Evolutionary conservation across 2,329 filamentous ascomycete genomes (phyloP).

Genomic region (Sporothrix brunneoviolacea): DNA sequence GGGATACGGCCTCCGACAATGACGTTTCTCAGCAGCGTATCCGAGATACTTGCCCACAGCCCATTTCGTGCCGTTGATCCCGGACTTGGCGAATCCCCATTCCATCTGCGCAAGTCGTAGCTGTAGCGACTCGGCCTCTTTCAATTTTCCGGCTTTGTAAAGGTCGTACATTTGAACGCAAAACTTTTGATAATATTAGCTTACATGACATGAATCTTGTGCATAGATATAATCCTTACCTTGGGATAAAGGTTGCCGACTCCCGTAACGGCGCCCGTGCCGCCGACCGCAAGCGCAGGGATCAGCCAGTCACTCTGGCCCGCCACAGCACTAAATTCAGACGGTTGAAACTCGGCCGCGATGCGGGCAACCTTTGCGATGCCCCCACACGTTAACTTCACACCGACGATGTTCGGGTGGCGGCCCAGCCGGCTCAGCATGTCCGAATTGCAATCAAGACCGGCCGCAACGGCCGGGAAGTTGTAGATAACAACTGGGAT

Average conservation of each 20-base stretch:
- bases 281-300: slow-evolving; percentile 49
- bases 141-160: slow-evolving; percentile 37
- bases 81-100: slow-evolving; percentile 50
- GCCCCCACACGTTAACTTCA: slow-evolving; percentile 65
- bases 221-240: too few species aligned
- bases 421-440: slow-evolving; percentile 51
- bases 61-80: slow-evolving; percentile 57
- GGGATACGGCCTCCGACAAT: slow-evolving; percentile 50
- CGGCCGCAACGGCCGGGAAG: slow-evolving; percentile 60
- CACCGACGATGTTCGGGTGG: slow-evolving; percentile 60
- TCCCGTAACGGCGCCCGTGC: slow-evolving; percentile 51
- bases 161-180: slow-evolving; percentile 45
- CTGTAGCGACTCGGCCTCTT: slow-evolving; percentile 43
- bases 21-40: slow-evolving; percentile 42
- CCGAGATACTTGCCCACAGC: slow-evolving; percentile 46
- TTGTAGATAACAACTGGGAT: slow-evolving; percentile 67
- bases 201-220: too few species aligned
- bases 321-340: slow-evolving; percentile 59
- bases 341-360: slow-evolving; percentile 35
- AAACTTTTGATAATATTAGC: too few species aligned
- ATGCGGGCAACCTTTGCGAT: slow-evolving; percentile 63
- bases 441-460: slow-evolving; percentile 62
- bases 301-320: slow-evolving; percentile 66
- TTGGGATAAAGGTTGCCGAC: slow-evolving; percentile 55
- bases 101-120: slow-evolving; percentile 45